phyloP scores from a whole-genome alignment of 805 yeast species.

The Scheffersomyces ergatensis region DNA sequence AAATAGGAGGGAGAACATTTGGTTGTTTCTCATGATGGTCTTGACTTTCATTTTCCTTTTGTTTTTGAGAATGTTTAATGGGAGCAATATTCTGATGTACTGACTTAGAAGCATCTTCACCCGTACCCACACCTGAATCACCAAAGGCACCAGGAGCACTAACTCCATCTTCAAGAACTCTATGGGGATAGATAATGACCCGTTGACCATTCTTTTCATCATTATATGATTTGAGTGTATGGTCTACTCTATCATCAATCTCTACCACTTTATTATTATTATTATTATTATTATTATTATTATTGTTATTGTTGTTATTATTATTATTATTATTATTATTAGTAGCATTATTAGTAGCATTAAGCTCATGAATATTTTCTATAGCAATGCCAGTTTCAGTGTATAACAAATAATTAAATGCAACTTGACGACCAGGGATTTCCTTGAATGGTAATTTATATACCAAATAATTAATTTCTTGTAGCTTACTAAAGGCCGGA shows the following conservation, averaged over 20 bases:
- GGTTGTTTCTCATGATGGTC: no score
- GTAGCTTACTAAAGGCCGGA: constrained; percentile 13
- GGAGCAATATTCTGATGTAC: neutral
- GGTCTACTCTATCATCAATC: neutral
- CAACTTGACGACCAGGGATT: constrained; percentile 11
- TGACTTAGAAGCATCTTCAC: no score
- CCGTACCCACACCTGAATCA: no score
- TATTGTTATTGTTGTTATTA: no score
- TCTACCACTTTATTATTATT: neutral
- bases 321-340: neutral
- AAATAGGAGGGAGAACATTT: no score
- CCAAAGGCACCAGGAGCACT: no score
- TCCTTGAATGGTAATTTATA: constrained; percentile 11
- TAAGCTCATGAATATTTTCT: neutral
- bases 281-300: neutral
- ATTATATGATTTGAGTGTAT: neutral
- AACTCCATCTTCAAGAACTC: neutral
- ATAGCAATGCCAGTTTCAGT: constrained; percentile 5
- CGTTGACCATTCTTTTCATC: neutral
- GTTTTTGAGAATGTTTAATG: no score
- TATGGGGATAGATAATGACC: neutral
- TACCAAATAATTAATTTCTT: constrained; percentile 13
- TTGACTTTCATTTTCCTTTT: no score
- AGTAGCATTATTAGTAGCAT: neutral
- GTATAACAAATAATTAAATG: constrained; percentile 9